These are phyloP conservation scores for Chamaecrista fasciculata DNA, from an alignment of 306 rosid genomes.

Conservation along the genomic window DNA sequence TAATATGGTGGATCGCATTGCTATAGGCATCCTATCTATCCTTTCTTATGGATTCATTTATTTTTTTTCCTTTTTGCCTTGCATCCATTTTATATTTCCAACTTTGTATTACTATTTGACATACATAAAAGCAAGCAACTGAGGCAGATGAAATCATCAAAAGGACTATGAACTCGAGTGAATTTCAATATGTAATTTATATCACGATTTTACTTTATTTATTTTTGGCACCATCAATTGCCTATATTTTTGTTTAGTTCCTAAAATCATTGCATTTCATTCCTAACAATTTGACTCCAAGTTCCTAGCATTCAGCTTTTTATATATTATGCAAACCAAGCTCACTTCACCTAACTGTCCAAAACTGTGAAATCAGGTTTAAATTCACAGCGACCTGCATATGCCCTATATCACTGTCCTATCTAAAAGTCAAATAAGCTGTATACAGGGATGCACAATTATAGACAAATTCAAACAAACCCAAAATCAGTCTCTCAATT, in stretches of 20 bases:
- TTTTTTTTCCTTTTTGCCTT: neutral
- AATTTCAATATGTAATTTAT: too few species aligned
- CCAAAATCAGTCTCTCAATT: neutral
- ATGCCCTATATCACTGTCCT: neutral
- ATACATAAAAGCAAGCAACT: neutral
- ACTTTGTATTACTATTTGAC: neutral
- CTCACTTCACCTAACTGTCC: neutral
- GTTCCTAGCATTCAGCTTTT: neutral
- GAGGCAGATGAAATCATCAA: neutral
- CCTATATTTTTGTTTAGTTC: neutral
- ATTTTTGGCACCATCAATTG: too few species aligned
- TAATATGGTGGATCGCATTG: neutral
- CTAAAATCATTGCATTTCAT: neutral
- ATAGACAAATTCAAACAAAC: neutral
- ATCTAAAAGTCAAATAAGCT: neutral
- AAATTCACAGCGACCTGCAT: neutral
- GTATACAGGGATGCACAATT: neutral
- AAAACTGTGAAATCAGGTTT: neutral
- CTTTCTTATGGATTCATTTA: neutral
- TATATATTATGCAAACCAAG: neutral
- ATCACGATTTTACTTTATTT: too few species aligned
- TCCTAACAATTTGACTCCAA: neutral
- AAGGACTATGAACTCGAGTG: neutral
- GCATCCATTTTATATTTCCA: neutral
- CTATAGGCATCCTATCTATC: neutral